Percentiles rank a stretch among this genome's conserved stretches.
Evolutionary conservation across 2,329 filamentous ascomycete genomes (phyloP).

Genomic region (Colletotrichum gloeosporioides): DNA sequence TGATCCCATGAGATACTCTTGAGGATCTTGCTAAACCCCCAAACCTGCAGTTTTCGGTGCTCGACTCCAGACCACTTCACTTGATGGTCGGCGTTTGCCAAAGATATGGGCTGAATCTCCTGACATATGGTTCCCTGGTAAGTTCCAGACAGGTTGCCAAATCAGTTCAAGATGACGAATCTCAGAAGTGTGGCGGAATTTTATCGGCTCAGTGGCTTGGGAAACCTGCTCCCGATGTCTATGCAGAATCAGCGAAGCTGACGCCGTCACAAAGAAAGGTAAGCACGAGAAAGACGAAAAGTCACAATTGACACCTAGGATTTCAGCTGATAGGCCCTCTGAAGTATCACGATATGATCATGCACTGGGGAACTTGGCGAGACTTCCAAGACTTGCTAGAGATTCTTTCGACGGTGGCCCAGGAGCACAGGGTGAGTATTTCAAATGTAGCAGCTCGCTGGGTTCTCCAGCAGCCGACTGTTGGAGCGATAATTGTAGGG

Average conservation of each 20-base stretch:
- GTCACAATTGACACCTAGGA: not conserved
- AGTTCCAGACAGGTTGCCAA: not conserved
- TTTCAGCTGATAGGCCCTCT: not conserved
- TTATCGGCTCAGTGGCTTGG: not conserved
- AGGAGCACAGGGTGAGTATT: not conserved
- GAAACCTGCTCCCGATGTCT: not conserved
- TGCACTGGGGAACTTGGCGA: not conserved
- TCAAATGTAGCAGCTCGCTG: not conserved
- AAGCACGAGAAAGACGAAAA: not conserved
- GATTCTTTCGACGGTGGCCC: not conserved
- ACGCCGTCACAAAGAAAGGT: conserved; percentile 7
- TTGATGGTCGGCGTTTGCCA: not conserved
- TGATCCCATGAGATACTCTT: not conserved
- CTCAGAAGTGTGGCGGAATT: not conserved
- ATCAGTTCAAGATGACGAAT: not conserved
- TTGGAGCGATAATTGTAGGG: not conserved
- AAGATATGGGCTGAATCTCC: not conserved
- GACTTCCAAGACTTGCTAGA: not conserved
- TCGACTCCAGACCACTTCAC: conserved; percentile 1
- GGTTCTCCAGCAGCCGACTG: not conserved
- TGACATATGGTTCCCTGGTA: not conserved
- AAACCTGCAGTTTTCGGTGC: not conserved
- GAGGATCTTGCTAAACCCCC: not conserved
- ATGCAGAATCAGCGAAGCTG: not conserved
- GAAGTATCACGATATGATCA: not conserved